Evolutionary conservation across 805 yeast genomes (phyloP).

Genomic region (Clavispora carvajalis): DNA sequence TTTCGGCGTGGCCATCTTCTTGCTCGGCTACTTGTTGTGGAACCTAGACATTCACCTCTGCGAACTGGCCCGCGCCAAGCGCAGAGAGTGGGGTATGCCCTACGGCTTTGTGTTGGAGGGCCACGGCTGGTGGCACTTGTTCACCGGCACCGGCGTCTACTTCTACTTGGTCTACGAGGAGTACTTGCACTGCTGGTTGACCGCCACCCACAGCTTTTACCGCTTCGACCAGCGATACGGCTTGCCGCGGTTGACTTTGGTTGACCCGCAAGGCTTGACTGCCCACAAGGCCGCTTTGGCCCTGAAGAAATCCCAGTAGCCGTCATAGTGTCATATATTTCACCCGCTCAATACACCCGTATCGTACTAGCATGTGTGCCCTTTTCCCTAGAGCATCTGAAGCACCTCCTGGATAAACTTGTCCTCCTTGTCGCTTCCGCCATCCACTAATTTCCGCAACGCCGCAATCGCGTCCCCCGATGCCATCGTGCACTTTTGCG

Average conservation of each 20-base stretch:
- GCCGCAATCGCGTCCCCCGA: conserved; percentile 36
- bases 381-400: conserved; percentile 22
- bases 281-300: conserved; percentile 3
- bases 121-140: conserved; percentile 97
- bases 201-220: conserved; percentile 52
- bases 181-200: conserved; percentile 63
- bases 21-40: conserved; percentile 80
- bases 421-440: conserved; percentile 20
- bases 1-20: conserved; percentile 58
- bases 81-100: conserved; percentile 74
- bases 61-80: conserved; percentile 44
- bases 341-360: neutral
- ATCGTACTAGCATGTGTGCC: too few species aligned
- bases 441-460: conserved; percentile 32
- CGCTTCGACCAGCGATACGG: conserved; percentile 54
- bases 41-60: conserved; percentile 84
- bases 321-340: conserved; percentile 1
- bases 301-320: conserved; percentile 3
- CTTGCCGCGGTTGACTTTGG: conserved; percentile 21
- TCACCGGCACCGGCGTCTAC: conserved; percentile 85
- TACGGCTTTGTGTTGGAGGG: conserved; percentile 82
- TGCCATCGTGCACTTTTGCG: conserved; percentile 18
- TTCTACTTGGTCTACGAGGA: conserved; percentile 76
- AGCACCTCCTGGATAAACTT: conserved; percentile 45
- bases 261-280: conserved; percentile 11